Base-by-base conservation (phyloP, 345 rosid species). In the Eucalyptus shirleyi region DNA sequence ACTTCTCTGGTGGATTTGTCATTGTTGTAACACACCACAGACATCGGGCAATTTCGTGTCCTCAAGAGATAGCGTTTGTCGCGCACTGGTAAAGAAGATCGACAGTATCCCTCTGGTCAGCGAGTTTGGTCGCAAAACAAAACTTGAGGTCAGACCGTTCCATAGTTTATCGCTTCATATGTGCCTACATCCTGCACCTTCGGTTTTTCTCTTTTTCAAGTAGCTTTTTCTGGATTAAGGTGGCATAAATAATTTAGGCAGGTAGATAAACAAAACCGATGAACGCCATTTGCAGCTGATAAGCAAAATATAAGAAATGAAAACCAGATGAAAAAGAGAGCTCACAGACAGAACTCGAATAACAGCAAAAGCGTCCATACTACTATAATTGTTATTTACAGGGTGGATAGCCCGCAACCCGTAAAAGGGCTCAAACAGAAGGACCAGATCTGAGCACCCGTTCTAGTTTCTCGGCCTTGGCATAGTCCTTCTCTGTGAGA, bases 401-500 rank as follows among this genome's bases (percentile, higher is more conserved):
- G 50, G 88, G 40, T 50, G 51, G 82, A 53, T 18, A 67, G 50
- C 40, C 60, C 7, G 24, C 37, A 34, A 69, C 51, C 26, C 69
- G 21, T 55, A 50, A 60, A 19, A 40, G 86, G 30, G 45, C 91
- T 93, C 92, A 98, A 86, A 97, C 88, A 42, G 94, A 93, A 87
- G 97, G 99, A 42, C 96, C 97, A 15, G 98, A 95, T 89, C 98
- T 94, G 83, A 97, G 97, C 89, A 98, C 94, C 87, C 90, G 97
- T 87, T 97, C 99, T 37, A 98, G 94, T 91, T 98, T 97, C 95
- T 96, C 99, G 13, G 99, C 99, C 94, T 97, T 98, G n/a, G 91
- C 62, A 88, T 95, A 98, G 92, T 98, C 99, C 80, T 89, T 95
- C 47, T 97, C 97, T 1, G 95, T 89, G 56, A 98, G 96, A 53